phyloP scores from a whole-genome alignment of 495 filamentous ascomycete genomes.

The Aspergillus asperescens region DNA sequence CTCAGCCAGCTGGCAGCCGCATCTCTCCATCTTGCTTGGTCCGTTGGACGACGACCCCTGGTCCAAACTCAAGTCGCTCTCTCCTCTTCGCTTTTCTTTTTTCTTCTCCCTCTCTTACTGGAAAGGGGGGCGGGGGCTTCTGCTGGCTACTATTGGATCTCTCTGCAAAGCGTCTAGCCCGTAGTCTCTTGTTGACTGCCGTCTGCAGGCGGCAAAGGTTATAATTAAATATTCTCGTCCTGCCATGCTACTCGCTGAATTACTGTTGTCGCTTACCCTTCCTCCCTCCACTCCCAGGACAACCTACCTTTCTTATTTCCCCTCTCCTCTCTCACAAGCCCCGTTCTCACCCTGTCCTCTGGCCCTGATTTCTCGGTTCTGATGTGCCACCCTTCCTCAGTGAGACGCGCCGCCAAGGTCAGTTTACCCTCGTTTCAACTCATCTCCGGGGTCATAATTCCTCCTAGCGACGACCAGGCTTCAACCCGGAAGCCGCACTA shows the following conservation, averaged over 20 bases:
- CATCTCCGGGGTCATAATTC: background rate
- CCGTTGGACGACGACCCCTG: constrained; percentile 7
- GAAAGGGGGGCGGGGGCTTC: background rate
- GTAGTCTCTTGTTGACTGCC: constrained; percentile 13
- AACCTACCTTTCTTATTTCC: constrained; percentile 5
- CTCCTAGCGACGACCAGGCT: background rate
- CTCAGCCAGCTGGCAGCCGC: constrained; percentile 27
- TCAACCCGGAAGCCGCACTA: background rate
- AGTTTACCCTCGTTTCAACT: constrained; percentile 1
- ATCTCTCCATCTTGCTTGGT: constrained; percentile 11
- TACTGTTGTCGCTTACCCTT: constrained; percentile 19
- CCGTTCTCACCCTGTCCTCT: background rate
- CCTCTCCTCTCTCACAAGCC: constrained; percentile 9
- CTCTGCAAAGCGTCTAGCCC: constrained; percentile 9
- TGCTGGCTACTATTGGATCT: constrained; percentile 11
- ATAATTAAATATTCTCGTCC: constrained; percentile 16
- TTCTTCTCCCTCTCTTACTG: constrained; percentile 9
- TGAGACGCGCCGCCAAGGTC: background rate
- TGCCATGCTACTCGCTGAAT: constrained; percentile 17
- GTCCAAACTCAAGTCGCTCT: constrained; percentile 9
- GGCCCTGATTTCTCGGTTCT: background rate
- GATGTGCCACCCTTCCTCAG: background rate
- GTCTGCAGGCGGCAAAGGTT: constrained; percentile 17
- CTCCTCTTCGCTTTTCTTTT: constrained; percentile 12
- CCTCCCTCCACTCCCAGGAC: constrained; percentile 14